These are phyloP conservation scores for Hanseniaspora vineae DNA, from an alignment of 805 yeast species.

Conservation along the genomic window DNA sequence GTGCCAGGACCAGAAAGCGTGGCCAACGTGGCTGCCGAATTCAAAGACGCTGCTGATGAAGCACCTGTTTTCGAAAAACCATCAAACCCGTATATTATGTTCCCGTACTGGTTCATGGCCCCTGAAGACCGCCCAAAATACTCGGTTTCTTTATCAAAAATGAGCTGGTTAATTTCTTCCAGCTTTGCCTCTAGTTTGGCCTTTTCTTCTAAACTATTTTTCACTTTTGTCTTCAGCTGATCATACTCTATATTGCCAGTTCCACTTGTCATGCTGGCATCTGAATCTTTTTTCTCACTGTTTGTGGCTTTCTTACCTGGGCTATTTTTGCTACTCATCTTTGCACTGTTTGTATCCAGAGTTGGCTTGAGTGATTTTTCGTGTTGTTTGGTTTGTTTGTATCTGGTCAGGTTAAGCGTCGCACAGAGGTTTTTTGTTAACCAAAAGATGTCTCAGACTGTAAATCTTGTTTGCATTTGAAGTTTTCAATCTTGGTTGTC, in stretches of 20 bases:
- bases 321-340: too few species aligned
- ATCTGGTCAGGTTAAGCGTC: too few species aligned
- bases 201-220: background rate
- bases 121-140: slow-evolving; percentile 3
- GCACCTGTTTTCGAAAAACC: slow-evolving; percentile 4
- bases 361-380: too few species aligned
- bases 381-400: too few species aligned
- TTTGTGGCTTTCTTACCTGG: too few species aligned
- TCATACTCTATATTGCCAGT: background rate
- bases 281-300: background rate
- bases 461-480: too few species aligned
- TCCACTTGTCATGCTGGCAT: background rate
- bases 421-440: too few species aligned
- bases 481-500: too few species aligned
- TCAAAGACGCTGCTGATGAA: background rate
- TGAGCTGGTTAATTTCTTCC: slow-evolving; percentile 4
- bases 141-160: slow-evolving; percentile 5
- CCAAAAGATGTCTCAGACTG: too few species aligned
- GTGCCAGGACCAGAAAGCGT: background rate
- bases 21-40: background rate
- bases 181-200: background rate
- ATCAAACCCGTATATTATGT: slow-evolving; percentile 5
- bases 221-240: background rate
- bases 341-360: too few species aligned
- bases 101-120: slow-evolving; percentile 3